These are phyloP conservation scores for Fraxinus xanthoxyloides DNA, from an alignment of 305 asterid species.

Conservation along the genomic window DNA sequence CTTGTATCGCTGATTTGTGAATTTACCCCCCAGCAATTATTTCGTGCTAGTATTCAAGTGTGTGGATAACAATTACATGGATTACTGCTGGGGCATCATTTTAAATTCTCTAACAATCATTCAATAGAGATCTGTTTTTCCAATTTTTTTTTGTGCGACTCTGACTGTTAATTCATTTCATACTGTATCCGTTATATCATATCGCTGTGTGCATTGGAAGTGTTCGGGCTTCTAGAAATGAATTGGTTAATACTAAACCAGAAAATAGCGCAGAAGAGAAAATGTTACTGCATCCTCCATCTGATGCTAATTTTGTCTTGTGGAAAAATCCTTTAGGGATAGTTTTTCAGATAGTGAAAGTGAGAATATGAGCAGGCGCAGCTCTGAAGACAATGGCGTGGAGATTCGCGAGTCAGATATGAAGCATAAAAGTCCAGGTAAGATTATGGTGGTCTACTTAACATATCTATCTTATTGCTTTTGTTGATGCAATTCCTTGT, in stretches of 20 bases:
- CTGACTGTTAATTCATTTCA: neutral
- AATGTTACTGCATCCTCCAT: neutral
- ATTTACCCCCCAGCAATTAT: neutral
- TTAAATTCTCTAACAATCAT: neutral
- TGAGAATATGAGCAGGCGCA: conserved; percentile 39
- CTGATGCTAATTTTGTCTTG: neutral
- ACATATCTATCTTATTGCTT: conserved; percentile 1
- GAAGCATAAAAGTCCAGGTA: conserved; percentile 50
- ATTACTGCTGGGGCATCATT: neutral
- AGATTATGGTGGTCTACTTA: conserved; percentile 15
- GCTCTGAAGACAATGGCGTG: conserved; percentile 51
- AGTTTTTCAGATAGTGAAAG: conserved; percentile 58
- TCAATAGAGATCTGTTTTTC: neutral
- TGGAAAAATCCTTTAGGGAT: conserved; percentile 41
- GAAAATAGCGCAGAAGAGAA: neutral
- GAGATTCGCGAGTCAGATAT: conserved; percentile 45
- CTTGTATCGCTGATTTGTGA: neutral
- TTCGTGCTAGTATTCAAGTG: neutral
- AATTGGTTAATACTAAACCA: neutral
- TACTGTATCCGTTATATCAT: neutral
- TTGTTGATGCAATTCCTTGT: conserved; percentile 10
- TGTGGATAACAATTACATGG: neutral
- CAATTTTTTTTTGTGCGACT: neutral
- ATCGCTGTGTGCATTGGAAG: neutral
- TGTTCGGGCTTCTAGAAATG: neutral